phyloP scores from a whole-genome alignment of 805 yeast genomes.

The Helenozyma rhizophorensis region DNA sequence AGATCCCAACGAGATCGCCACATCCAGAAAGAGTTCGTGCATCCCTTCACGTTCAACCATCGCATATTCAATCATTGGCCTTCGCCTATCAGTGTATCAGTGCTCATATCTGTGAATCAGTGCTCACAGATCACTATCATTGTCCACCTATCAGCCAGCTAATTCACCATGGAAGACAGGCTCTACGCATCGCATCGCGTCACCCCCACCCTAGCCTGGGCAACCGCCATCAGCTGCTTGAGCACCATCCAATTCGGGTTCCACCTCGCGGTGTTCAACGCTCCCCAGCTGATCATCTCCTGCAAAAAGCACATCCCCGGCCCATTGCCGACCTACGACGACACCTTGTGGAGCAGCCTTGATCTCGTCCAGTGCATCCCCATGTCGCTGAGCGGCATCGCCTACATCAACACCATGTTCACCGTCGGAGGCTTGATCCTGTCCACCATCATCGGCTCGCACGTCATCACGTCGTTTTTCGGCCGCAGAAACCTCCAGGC shows the following conservation, averaged over 20 bases:
- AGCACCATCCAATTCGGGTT: slow-evolving; percentile 38
- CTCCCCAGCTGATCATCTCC: slow-evolving; percentile 26
- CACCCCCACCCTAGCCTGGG: slow-evolving; percentile 31
- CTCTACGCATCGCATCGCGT: slow-evolving; percentile 10
- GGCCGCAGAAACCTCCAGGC: slow-evolving; percentile 22
- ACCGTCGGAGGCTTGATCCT: slow-evolving; percentile 35
- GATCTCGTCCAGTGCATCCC: slow-evolving; percentile 27
- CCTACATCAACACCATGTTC: slow-evolving; percentile 30
- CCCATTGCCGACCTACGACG: slow-evolving; percentile 13
- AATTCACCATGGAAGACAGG: slow-evolving; percentile 8
- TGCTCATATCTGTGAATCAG: no score
- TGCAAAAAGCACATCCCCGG: slow-evolving; percentile 19
- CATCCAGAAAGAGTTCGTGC: no score
- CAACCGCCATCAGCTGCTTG: slow-evolving; percentile 29
- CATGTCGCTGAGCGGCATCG: slow-evolving; percentile 19
- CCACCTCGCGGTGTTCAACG: slow-evolving; percentile 37
- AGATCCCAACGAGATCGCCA: no score
- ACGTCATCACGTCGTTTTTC: slow-evolving; percentile 16
- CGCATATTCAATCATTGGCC: neutral
- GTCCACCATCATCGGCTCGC: slow-evolving; percentile 26
- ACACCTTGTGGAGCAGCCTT: slow-evolving; percentile 23
- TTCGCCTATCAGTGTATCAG: no score
- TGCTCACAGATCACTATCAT: no score
- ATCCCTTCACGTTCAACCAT: no score
- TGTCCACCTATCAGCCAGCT: no score